phyloP scores from a whole-genome alignment of 257 asterid species.

The Eucommia ulmoides region DNA sequence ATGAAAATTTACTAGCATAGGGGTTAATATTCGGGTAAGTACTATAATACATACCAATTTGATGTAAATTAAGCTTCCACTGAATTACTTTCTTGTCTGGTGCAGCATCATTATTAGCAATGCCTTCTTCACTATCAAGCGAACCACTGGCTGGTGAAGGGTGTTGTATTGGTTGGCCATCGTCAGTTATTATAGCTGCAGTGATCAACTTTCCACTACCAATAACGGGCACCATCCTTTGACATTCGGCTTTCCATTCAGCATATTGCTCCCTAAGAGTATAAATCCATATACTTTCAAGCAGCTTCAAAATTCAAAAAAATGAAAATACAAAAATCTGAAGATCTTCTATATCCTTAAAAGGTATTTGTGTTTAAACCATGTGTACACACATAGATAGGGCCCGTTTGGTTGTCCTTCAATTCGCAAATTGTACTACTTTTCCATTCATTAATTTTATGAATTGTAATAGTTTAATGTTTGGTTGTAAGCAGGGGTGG shows the following conservation, averaged over 20 bases:
- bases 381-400: no score
- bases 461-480: no score
- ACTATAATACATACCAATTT: constrained; percentile 59
- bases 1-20: no score
- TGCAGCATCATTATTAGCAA: constrained; percentile 19
- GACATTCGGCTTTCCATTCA: constrained; percentile 68
- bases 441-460: no score
- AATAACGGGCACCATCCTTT: constrained; percentile 50
- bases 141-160: constrained; percentile 12
- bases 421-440: no score
- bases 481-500: no score
- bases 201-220: constrained; percentile 81
- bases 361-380: no score
- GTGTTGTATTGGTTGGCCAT: constrained; percentile 46
- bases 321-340: not conserved
- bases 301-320: not conserved
- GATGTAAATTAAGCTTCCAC: constrained; percentile 71
- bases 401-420: no score
- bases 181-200: constrained; percentile 46
- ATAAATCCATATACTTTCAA: constrained; percentile 5
- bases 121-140: constrained; percentile 8
- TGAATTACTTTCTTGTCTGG: constrained; percentile 45
- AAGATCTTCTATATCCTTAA: no score
- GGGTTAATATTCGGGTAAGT: constrained; percentile 12
- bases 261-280: constrained; percentile 62